These are phyloP conservation scores for Meyerozyma sp. DNA, from an alignment of 1,139 yeast genomes.

Conservation along the genomic window DNA sequence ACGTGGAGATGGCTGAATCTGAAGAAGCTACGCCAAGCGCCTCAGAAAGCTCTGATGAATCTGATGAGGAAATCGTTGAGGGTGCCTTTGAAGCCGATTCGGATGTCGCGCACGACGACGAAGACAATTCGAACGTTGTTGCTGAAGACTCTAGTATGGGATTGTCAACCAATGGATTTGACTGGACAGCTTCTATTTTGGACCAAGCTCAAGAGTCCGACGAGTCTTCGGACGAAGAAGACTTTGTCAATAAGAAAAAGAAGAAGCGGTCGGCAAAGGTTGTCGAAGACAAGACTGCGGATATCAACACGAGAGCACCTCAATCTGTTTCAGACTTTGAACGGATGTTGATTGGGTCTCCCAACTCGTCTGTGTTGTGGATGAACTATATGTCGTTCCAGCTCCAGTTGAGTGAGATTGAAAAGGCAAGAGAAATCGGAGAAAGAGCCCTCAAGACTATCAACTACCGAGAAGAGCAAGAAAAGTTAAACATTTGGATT, in stretches of 20 bases:
- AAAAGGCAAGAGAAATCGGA: conserved; percentile 90
- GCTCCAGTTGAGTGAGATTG: conserved; percentile 86
- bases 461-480: conserved; percentile 87
- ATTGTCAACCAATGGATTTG: conserved; percentile 79
- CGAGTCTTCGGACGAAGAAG: conserved; percentile 53
- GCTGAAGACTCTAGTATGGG: conserved; percentile 33
- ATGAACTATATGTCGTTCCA: conserved; percentile 99
- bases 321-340: conserved; percentile 90
- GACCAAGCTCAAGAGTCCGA: conserved; percentile 67
- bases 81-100: conserved; percentile 18
- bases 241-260: conserved; percentile 42
- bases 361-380: conserved; percentile 92
- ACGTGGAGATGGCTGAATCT: conserved; percentile 19
- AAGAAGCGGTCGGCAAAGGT: conserved; percentile 39
- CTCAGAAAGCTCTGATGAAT: conserved; percentile 19
- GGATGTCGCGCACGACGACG: conserved; percentile 18
- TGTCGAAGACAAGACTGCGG: conserved; percentile 80
- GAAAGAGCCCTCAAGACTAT: conserved; percentile 90
- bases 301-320: conserved; percentile 78
- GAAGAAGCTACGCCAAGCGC: conserved; percentile 16
- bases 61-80: conserved; percentile 18
- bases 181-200: conserved; percentile 88
- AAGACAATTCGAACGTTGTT: conserved; percentile 10
- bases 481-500: conserved; percentile 92
- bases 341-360: conserved; percentile 83